Percentiles rank a stretch among this genome's conserved stretches.
Conservation (phyloP, 208 protist genomes). For the Leishmania tropica region DNA sequence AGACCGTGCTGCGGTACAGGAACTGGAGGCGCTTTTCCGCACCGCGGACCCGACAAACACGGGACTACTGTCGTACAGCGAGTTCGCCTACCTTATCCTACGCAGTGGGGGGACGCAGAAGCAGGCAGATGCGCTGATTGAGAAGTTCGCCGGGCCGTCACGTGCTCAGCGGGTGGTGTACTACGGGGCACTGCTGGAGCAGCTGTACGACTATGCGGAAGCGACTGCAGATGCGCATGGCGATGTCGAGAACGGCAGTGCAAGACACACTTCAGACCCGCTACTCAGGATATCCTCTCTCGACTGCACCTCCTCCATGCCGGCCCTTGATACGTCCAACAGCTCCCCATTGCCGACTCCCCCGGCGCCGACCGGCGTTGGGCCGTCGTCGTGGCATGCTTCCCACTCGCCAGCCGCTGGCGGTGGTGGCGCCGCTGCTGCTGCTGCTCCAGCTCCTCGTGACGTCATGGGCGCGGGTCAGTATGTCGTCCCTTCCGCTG, state of each 20-base stretch:
- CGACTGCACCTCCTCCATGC: not conserved
- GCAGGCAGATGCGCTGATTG: constrained; percentile 39
- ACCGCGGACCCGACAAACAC: constrained; percentile 20
- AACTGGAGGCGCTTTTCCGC: constrained; percentile 32
- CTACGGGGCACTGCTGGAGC: constrained; percentile 30
- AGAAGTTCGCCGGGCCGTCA: constrained; percentile 24
- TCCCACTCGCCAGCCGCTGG: not conserved
- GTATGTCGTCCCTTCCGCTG: not conserved
- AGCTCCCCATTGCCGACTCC: constrained; percentile 21
- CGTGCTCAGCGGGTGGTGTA: constrained; percentile 22
- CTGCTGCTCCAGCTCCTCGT: not conserved
- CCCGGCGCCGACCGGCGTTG: not conserved
- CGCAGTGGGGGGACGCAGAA: constrained; percentile 32
- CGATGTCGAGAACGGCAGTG: not conserved
- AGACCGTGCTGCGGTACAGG: constrained; percentile 17
- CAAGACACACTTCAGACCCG: not conserved
- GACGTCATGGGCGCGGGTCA: not conserved
- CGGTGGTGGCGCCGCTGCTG: not conserved
- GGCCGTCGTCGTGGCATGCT: not conserved
- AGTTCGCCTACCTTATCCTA: constrained; percentile 36
- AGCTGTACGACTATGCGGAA: constrained; percentile 18
- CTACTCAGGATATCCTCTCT: not conserved
- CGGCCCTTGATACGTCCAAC: not conserved
- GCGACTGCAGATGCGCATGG: not conserved
- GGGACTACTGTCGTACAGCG: constrained; percentile 34